A percentile compares a stretch with the other conserved stretches of the same genome.
Conservation (phyloP, 176 grass and related monocot genomes). For the Lolium perenne region DNA sequence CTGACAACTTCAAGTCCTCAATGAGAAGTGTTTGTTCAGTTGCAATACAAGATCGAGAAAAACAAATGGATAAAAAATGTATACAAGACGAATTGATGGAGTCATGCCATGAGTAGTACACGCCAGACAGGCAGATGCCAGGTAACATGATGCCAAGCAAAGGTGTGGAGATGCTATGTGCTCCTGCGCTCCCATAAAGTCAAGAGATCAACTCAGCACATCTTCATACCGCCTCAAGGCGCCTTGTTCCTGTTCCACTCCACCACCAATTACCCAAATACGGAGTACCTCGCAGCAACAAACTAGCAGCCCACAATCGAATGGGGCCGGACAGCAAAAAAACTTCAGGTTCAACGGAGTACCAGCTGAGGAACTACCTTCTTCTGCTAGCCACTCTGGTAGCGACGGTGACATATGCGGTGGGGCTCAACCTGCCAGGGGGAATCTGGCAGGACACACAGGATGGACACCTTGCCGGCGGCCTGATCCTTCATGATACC, state of each 20-base stretch:
- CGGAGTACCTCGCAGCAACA: background rate
- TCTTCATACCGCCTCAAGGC: background rate
- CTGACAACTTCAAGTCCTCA: background rate
- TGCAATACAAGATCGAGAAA: background rate
- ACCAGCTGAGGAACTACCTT: slow-evolving; percentile 44
- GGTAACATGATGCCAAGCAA: background rate
- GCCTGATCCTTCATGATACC: slow-evolving; percentile 33
- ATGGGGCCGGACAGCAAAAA: background rate
- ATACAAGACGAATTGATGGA: background rate
- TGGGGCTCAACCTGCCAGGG: slow-evolving; percentile 43
- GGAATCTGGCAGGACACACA: slow-evolving; percentile 32
- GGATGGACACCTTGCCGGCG: background rate
- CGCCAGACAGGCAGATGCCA: background rate
- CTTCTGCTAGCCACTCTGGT: slow-evolving; percentile 47
- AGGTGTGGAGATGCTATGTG: background rate
- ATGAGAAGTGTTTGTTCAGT: background rate
- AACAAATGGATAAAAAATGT: background rate
- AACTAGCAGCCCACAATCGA: background rate
- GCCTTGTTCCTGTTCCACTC: background rate
- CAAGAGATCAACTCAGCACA: background rate
- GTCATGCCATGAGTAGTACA: background rate
- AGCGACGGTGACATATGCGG: slow-evolving; percentile 37
- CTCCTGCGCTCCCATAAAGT: background rate
- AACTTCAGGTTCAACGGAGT: slow-evolving; percentile 18
- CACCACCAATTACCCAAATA: background rate